phyloP scores from a whole-genome alignment of 2,329 filamentous ascomycete species.

The Fusarium subglutinans region DNA sequence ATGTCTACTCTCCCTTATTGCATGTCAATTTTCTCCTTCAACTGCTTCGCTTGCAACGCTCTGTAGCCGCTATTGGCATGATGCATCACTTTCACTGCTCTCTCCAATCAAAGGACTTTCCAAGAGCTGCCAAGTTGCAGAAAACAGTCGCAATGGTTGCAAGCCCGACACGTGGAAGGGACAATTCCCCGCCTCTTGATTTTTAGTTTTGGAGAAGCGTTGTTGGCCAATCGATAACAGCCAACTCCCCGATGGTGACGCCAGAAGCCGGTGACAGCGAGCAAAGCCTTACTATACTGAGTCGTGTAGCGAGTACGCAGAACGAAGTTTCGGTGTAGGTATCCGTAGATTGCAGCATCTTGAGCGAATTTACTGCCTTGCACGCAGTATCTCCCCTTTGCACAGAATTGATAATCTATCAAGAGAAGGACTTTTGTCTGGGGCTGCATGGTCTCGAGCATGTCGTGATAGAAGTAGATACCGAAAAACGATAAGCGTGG shows the following conservation, averaged over 20 bases:
- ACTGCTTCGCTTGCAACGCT: neutral
- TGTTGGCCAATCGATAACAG: constrained; percentile 16
- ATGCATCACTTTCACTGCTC: neutral
- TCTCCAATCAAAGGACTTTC: constrained; percentile 6
- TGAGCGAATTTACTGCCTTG: neutral
- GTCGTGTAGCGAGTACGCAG: constrained; percentile 4
- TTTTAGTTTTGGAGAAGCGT: constrained; percentile 7
- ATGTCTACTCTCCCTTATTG: too few relatives aligned
- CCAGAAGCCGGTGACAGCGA: neutral
- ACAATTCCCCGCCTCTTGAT: constrained; percentile 24
- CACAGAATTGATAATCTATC: neutral
- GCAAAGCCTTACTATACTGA: neutral
- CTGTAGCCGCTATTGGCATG: neutral
- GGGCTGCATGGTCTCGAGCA: neutral
- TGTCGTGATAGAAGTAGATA: neutral
- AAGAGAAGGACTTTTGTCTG: neutral
- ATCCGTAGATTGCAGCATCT: neutral
- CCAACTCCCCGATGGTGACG: constrained; percentile 19
- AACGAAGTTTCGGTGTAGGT: neutral
- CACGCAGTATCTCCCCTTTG: neutral
- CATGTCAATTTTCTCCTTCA: neutral
- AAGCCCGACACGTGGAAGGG: constrained; percentile 26
- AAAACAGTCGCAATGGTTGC: constrained; percentile 1
- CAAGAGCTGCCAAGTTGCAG: constrained; percentile 1
- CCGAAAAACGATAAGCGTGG: constrained; percentile 3